Percentiles rank a stretch among this genome's conserved stretches.
Conservation (phyloP, 345 rosid species). For the Brassica carinata region DNA sequence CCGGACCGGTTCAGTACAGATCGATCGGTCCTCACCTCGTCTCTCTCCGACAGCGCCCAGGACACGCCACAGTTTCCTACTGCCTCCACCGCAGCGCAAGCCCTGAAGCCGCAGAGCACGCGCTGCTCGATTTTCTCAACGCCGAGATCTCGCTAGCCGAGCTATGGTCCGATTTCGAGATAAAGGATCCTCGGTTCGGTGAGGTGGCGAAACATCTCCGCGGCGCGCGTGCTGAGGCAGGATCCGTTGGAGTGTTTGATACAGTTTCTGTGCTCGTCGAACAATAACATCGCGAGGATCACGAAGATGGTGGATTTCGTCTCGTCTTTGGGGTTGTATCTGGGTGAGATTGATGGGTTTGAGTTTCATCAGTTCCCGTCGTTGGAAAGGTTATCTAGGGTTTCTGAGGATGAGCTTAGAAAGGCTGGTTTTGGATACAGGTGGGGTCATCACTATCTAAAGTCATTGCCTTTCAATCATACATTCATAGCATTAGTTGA, state of each 20-base stretch:
- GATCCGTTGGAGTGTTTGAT: conserved; percentile 87
- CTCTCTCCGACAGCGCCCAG: conserved; percentile 64
- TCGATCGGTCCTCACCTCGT: conserved; percentile 71
- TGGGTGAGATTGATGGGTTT: conserved; percentile 70
- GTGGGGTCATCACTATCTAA: conserved; percentile 41
- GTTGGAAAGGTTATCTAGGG: conserved; percentile 58
- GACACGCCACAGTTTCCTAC: conserved; percentile 55
- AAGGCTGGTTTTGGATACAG: conserved; percentile 92
- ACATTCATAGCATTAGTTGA: background rate
- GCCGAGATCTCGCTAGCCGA: conserved; percentile 51
- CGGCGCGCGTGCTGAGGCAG: conserved; percentile 95
- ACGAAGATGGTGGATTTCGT: conserved; percentile 87
- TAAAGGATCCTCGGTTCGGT: conserved; percentile 64
- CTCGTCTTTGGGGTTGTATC: conserved; percentile 61
- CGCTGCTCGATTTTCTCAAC: conserved; percentile 82
- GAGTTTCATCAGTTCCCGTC: conserved; percentile 86
- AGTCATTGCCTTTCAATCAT: background rate
- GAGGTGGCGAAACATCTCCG: conserved; percentile 59
- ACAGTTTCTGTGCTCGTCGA: conserved; percentile 92
- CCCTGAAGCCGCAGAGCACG: conserved; percentile 55
- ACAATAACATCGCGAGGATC: conserved; percentile 83
- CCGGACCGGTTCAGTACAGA: conserved; percentile 69
- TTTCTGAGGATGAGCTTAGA: conserved; percentile 72
- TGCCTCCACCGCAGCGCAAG: conserved; percentile 52
- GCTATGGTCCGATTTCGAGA: conserved; percentile 67